Conservation (phyloP, 2,329 filamentous ascomycete species). For the Alternaria metachromatica region DNA sequence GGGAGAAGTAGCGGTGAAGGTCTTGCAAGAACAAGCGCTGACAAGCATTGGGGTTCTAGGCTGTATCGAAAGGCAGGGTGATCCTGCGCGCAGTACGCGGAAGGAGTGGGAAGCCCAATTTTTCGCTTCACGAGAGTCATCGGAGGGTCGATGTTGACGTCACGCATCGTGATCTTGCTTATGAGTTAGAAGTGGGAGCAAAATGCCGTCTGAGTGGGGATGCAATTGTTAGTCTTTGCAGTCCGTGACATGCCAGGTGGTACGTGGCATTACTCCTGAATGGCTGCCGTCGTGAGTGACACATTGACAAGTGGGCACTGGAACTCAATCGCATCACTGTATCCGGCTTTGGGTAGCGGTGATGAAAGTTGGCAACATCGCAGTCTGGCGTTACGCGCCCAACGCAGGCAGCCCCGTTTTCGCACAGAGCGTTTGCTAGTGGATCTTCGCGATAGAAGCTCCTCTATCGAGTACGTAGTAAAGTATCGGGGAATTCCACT, state of each 20-base stretch:
- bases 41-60: background rate
- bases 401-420: background rate
- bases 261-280: constrained; percentile 12
- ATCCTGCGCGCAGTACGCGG: background rate
- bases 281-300: constrained; percentile 4
- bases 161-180: constrained; percentile 29
- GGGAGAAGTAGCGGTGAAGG: constrained; percentile 17
- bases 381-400: background rate
- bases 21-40: background rate
- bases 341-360: background rate
- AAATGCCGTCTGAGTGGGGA: constrained; percentile 31
- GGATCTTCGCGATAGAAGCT: background rate
- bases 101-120: constrained; percentile 2
- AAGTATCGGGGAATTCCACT: background rate
- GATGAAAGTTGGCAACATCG: background rate
- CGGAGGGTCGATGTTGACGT: constrained; percentile 23
- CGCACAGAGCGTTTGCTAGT: background rate
- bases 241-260: constrained; percentile 11
- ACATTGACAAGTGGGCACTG: constrained; percentile 1
- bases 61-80: constrained; percentile 3
- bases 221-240: constrained; percentile 9
- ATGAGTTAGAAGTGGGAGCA: constrained; percentile 2
- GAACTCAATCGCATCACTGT: background rate
- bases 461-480: background rate
- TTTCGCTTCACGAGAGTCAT: constrained; percentile 6